Conservation (phyloP, 257 asterid species). For the Solanum chiquidenum region DNA sequence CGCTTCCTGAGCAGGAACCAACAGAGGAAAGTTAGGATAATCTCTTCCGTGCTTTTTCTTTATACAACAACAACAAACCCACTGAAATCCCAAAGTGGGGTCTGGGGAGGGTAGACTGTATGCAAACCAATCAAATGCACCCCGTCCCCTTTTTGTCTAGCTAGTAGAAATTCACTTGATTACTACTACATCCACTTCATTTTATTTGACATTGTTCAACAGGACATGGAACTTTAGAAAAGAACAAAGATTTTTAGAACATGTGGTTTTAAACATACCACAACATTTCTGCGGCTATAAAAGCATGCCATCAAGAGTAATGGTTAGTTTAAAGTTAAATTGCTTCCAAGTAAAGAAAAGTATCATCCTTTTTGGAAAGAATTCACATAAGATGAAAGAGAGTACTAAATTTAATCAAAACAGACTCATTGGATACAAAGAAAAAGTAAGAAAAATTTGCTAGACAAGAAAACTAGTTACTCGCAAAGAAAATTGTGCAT, state of each 20-base stretch:
- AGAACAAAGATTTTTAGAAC: neutral
- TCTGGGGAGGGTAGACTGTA: neutral
- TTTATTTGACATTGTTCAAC: neutral
- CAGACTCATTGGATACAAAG: neutral
- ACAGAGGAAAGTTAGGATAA: neutral
- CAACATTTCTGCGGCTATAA: neutral
- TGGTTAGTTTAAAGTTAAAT: neutral
- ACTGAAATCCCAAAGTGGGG: neutral
- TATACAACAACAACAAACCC: neutral
- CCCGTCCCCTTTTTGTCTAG: neutral
- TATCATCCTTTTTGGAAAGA: neutral
- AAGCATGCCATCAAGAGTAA: neutral
- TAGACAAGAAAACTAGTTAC: neutral
- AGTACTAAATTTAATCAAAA: neutral
- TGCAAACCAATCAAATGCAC: neutral
- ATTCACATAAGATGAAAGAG: neutral
- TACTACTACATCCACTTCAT: neutral
- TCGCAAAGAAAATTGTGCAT: neutral
- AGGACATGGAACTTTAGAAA: neutral
- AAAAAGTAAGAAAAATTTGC: neutral
- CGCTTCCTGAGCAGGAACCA: conserved; percentile 50
- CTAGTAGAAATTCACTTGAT: neutral
- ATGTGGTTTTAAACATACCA: neutral
- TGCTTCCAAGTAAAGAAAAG: neutral
- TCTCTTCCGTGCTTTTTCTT: neutral